Percentiles rank a stretch among this genome's conserved stretches.
phyloP scores from a whole-genome alignment of 306 rosid species.

The Myrica gale region DNA sequence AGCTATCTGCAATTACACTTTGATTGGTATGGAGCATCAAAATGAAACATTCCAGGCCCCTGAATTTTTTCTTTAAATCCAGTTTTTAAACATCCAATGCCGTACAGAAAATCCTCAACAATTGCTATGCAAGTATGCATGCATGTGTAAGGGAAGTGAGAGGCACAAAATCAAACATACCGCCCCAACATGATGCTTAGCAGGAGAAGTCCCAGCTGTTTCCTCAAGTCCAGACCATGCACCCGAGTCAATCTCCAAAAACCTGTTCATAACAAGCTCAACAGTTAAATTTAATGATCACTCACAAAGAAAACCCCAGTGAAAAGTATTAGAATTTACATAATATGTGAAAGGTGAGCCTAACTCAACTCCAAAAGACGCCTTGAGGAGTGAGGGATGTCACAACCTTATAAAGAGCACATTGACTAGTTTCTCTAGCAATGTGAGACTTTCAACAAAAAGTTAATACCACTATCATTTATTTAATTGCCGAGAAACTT shows the following conservation, averaged over 20 bases:
- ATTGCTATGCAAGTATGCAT: neutral
- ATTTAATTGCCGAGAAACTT: neutral
- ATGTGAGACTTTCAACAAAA: too few relatives aligned
- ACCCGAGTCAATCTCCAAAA: slow-evolving; percentile 57
- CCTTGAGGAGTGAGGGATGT: too few relatives aligned
- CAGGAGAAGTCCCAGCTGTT: slow-evolving; percentile 71
- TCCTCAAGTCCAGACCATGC: slow-evolving; percentile 93
- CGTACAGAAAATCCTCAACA: neutral
- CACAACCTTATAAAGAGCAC: too few relatives aligned
- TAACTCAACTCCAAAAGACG: too few relatives aligned
- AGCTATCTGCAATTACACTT: neutral
- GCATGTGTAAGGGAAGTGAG: neutral
- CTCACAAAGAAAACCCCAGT: neutral
- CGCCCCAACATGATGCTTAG: slow-evolving; percentile 79
- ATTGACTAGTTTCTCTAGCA: too few relatives aligned
- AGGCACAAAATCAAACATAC: slow-evolving; percentile 41
- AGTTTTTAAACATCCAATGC: neutral
- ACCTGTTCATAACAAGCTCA: slow-evolving; percentile 39
- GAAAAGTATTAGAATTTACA: too few relatives aligned
- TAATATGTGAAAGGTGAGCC: too few relatives aligned
- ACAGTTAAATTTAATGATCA: neutral
- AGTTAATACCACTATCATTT: neutral
- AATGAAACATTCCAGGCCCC: neutral
- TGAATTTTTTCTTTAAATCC: neutral
- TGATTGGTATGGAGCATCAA: neutral